These are phyloP conservation scores for Diaporthe caulivora DNA, from an alignment of 2,329 filamentous ascomycete genomes.

Conservation along the genomic window DNA sequence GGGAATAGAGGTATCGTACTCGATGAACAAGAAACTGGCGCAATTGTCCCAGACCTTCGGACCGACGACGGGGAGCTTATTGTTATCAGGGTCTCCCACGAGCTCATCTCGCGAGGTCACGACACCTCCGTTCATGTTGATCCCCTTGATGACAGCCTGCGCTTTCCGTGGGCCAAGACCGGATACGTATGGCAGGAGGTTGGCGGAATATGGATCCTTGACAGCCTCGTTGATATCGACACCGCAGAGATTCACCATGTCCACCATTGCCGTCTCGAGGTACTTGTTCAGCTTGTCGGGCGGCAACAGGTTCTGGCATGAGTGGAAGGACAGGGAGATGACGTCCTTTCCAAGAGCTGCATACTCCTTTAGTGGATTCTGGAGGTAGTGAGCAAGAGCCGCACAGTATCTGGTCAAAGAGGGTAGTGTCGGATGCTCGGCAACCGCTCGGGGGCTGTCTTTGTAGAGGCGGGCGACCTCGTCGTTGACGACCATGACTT, in stretches of 20 bases:
- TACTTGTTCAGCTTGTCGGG: conserved; percentile 88
- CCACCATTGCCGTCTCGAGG: conserved; percentile 96
- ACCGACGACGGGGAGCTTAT: conserved; percentile 83
- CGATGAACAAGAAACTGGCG: conserved; percentile 92
- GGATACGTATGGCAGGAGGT: conserved; percentile 89
- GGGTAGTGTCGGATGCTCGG: conserved; percentile 84
- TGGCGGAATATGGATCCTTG: conserved; percentile 83
- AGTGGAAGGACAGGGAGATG: conserved; percentile 86
- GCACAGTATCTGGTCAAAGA: conserved; percentile 90
- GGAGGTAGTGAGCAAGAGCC: conserved; percentile 89
- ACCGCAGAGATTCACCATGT: conserved; percentile 97
- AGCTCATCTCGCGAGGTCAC: conserved; percentile 89
- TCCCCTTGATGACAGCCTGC: conserved; percentile 85
- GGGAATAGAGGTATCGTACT: conserved; percentile 85
- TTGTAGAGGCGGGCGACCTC: conserved; percentile 98
- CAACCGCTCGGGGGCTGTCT: conserved; percentile 82
- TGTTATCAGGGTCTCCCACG: conserved; percentile 86
- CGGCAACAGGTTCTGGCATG: conserved; percentile 88
- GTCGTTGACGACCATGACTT: conserved; percentile 93
- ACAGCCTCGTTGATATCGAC: conserved; percentile 96
- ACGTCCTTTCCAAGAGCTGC: conserved; percentile 92
- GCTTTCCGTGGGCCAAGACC: conserved; percentile 95
- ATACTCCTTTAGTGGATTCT: conserved; percentile 97
- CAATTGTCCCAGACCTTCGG: conserved; percentile 96
- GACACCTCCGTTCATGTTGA: conserved; percentile 89